phyloP scores from a whole-genome alignment of 1,284 basidiomycete genomes.

The Ceratobasidium sp. region DNA sequence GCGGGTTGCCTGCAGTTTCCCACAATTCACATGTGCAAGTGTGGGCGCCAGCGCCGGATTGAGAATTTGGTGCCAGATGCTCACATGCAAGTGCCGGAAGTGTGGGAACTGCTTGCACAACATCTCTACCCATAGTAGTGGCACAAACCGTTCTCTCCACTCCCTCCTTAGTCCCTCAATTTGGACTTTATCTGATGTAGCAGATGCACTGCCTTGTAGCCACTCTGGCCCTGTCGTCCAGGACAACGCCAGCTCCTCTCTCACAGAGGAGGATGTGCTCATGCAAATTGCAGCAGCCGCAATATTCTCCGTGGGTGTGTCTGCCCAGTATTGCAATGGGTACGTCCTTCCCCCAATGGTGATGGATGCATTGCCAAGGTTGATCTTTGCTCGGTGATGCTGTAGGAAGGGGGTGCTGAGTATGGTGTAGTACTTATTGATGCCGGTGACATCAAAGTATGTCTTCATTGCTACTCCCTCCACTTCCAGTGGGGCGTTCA shows the following conservation, averaged over 20 bases:
- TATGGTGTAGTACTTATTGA: slow-evolving; percentile 53
- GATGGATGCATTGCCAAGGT: background rate
- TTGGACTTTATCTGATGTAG: slow-evolving; percentile 16
- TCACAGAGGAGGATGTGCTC: no score
- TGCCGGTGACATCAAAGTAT: slow-evolving; percentile 53
- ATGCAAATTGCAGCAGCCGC: no score
- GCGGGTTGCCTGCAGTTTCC: no score
- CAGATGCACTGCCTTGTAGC: background rate
- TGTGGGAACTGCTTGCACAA: no score
- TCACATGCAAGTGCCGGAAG: no score
- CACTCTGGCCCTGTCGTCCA: background rate
- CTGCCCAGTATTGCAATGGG: background rate
- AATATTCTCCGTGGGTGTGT: no score
- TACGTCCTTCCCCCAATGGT: background rate
- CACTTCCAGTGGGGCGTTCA: background rate
- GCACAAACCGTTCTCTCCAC: background rate
- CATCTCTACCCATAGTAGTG: no score
- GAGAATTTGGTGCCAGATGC: no score
- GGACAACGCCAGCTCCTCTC: slow-evolving; percentile 47
- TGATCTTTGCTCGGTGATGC: slow-evolving; percentile 17
- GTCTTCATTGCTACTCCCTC: slow-evolving; percentile 50
- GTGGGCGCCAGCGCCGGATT: no score
- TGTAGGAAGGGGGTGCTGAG: slow-evolving; percentile 54
- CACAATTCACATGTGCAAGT: no score
- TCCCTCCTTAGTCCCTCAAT: slow-evolving; percentile 49